Evolutionary conservation across 2,329 filamentous ascomycete genomes (phyloP).

Genomic region (Cercospora nicotianae): DNA sequence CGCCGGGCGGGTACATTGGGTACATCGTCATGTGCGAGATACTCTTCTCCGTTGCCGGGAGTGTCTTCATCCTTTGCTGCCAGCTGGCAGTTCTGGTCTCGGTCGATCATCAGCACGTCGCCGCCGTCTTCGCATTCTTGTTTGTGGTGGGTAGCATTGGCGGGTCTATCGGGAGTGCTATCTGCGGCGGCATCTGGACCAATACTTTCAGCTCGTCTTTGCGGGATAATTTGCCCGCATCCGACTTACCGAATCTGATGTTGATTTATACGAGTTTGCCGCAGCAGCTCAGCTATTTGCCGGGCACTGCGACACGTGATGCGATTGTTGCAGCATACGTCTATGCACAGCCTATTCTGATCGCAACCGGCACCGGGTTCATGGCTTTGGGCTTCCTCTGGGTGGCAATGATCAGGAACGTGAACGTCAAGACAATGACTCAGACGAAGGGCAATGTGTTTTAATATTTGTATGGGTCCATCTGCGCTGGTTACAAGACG

Average conservation of each 20-base stretch:
- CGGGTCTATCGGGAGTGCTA: not conserved
- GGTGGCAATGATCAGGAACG: not conserved
- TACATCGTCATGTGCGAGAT: not conserved
- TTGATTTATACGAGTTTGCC: not conserved
- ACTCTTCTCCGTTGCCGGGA: not conserved
- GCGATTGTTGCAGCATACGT: not conserved
- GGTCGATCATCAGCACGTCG: not conserved
- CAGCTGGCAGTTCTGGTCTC: not conserved
- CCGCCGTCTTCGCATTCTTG: not conserved
- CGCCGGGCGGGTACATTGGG: not conserved
- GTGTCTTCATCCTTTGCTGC: not conserved
- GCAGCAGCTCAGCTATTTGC: not conserved
- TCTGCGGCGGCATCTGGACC: not conserved
- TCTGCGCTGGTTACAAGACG: not conserved
- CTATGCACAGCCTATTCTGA: not conserved
- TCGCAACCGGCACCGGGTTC: not conserved
- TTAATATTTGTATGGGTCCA: not conserved
- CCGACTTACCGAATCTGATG: not conserved
- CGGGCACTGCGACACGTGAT: not conserved
- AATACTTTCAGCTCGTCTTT: not conserved
- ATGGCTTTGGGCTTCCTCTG: not conserved
- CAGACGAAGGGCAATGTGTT: not conserved
- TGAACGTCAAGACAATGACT: not conserved
- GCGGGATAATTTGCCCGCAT: not conserved
- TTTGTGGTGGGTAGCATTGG: not conserved